Evolutionary conservation across 2,329 filamentous ascomycete genomes (phyloP).

Genomic region (Sporothrix variecibatus): DNA sequence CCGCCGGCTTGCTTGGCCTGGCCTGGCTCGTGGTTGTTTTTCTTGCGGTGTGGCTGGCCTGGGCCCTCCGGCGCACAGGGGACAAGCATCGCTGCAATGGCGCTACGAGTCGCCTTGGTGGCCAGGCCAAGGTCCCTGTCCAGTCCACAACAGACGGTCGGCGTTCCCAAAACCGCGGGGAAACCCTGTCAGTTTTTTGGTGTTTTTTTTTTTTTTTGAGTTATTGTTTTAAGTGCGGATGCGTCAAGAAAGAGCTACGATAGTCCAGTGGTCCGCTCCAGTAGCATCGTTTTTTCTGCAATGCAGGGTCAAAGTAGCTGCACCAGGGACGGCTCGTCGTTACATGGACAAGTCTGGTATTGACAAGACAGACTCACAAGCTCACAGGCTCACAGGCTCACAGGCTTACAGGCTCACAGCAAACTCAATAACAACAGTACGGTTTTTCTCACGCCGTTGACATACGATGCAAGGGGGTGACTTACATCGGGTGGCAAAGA

Average conservation of each 20-base stretch:
- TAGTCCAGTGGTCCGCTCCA: background rate
- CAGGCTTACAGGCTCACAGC: too few species aligned
- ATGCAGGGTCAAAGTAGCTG: background rate
- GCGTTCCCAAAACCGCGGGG: conserved; percentile 1
- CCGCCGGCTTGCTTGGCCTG: background rate
- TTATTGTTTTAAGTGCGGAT: background rate
- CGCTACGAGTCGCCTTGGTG: background rate
- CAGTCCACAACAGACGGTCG: background rate
- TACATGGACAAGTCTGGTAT: background rate
- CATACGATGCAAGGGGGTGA: conserved; percentile 7
- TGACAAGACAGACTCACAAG: too few species aligned
- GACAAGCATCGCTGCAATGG: background rate
- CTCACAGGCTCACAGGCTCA: too few species aligned
- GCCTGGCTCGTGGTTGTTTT: background rate
- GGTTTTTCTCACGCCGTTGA: background rate
- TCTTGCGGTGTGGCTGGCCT: background rate
- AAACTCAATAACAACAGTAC: too few species aligned
- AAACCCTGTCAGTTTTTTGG: conserved; percentile 16
- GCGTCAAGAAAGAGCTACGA: background rate
- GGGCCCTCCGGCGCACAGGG: background rate
- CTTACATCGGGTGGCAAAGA: conserved; percentile 10
- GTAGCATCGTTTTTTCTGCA: background rate
- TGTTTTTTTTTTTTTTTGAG: background rate
- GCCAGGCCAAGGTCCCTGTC: background rate
- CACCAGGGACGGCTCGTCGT: conserved; percentile 5